Conservation (phyloP, 257 asterid genomes). For the Solanum sejunctum region DNA sequence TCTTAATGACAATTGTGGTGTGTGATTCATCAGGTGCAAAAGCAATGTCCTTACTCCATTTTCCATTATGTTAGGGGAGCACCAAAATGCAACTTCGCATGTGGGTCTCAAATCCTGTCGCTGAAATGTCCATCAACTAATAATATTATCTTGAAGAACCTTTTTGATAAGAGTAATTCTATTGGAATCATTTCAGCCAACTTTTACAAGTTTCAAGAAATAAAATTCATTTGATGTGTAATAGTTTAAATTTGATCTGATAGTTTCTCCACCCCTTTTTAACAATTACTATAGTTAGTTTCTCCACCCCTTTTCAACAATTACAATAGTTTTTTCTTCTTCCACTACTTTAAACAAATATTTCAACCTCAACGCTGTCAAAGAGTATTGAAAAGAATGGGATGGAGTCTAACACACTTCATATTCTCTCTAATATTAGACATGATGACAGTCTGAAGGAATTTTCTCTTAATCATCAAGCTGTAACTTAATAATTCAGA, state of each 20-base stretch:
- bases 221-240: not conserved
- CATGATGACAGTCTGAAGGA: not conserved
- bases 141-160: not conserved
- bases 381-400: not conserved
- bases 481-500: not conserved
- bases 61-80: not conserved
- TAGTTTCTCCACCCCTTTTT: not conserved
- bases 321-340: not conserved
- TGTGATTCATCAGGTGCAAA: not conserved
- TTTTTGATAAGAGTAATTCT: not conserved
- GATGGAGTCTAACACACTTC: not conserved
- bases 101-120: not conserved
- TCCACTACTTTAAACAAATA: not conserved
- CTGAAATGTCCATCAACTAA: not conserved
- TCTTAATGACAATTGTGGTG: not conserved
- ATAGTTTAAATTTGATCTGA: not conserved
- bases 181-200: not conserved
- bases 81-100: not conserved
- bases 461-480: not conserved
- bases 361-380: not conserved
- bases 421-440: not conserved
- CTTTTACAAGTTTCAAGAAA: not conserved
- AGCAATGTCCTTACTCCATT: not conserved
- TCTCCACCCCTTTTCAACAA: not conserved
- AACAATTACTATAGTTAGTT: not conserved